Evolutionary conservation across 306 rosid genomes (phyloP), one percentile per base, ranked within the genome.

Genomic region (Dryas alaskensis): DNA sequence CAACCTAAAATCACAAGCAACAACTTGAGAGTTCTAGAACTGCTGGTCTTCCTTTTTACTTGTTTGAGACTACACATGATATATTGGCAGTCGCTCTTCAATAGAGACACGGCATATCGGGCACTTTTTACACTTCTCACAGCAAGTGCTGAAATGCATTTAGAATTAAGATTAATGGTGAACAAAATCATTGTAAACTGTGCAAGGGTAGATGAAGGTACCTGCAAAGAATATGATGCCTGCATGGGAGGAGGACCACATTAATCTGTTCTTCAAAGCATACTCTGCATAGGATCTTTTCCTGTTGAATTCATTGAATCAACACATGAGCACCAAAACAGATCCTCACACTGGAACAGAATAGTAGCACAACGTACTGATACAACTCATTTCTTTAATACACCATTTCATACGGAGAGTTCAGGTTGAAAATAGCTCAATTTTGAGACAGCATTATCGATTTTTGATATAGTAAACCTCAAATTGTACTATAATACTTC

Each of bases 181-280:
- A 27, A 37, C 17, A 55, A 44, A 31, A 57, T 2, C 16, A 37
- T 48, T 11, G 49, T 25, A 54, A 7, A 48, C 43, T 8, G 49
- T 45, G 13, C 8, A 53, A 50, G 47, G 72, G 73, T 68, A 10
- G 62, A 68, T 48, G 47, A 47, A 65, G 8, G 60, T 78, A 90
- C 98, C 90, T 81, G 92, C 96, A 92, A 78, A 92, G 84, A 77
- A 88, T 78, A 84, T 90, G 95, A 84, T 92, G 98, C 84, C 93
- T 77, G 78, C 98, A 92, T 11, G 98, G 98, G 75, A 90, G 95
- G 22, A 92, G 81, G 71, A 92, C 91, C 68, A 92, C 78, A 57
- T 84, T 82, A 69, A 92, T 90, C 82, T 87, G 91, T 67, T 90
- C 92, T 62, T 88, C 98, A 49, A 92, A 92, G 88, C 98, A 92